A percentile compares a stretch with the other conserved stretches of the same genome.
Conservation (phyloP, 768 basidiomycete genomes). For the Hortiboletus campestris region DNA sequence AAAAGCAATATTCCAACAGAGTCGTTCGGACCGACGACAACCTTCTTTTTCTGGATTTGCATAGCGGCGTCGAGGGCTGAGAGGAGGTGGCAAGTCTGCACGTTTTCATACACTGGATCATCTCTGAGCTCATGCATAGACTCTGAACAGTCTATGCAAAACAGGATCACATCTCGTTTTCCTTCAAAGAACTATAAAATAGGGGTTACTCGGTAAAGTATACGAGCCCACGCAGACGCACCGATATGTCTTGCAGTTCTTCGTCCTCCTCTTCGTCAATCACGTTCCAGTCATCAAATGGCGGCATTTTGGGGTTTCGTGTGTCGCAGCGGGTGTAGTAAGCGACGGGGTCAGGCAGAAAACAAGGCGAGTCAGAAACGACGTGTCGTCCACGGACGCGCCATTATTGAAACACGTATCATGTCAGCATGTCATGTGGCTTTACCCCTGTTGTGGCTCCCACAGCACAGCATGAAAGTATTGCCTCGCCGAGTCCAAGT, state of each 20-base stretch:
- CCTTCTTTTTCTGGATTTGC: conserved; percentile 87
- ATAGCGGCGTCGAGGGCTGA: conserved; percentile 79
- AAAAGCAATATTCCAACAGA: conserved; percentile 88
- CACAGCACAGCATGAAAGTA: neutral
- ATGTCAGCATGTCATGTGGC: conserved; percentile 25
- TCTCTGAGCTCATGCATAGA: conserved; percentile 81
- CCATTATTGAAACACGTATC: conserved; percentile 19
- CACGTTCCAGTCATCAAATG: conserved; percentile 79
- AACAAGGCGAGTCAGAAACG: conserved; percentile 2
- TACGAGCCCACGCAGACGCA: conserved; percentile 30
- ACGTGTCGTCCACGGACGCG: neutral
- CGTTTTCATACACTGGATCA: conserved; percentile 61
- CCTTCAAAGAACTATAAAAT: conserved; percentile 59
- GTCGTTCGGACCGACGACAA: conserved; percentile 85
- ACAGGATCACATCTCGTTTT: conserved; percentile 85
- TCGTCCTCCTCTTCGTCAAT: conserved; percentile 81
- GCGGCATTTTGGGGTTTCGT: conserved; percentile 44
- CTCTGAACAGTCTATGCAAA: conserved; percentile 90
- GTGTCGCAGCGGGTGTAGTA: neutral
- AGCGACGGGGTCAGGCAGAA: neutral
- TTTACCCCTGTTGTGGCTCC: neutral
- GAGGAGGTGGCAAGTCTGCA: conserved; percentile 73
- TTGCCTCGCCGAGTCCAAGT: too few relatives aligned
- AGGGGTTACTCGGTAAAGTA: conserved; percentile 10
- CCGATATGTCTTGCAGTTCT: conserved; percentile 70